phyloP scores from a whole-genome alignment of 306 rosid species.

The Vigna reflexopilosa region DNA sequence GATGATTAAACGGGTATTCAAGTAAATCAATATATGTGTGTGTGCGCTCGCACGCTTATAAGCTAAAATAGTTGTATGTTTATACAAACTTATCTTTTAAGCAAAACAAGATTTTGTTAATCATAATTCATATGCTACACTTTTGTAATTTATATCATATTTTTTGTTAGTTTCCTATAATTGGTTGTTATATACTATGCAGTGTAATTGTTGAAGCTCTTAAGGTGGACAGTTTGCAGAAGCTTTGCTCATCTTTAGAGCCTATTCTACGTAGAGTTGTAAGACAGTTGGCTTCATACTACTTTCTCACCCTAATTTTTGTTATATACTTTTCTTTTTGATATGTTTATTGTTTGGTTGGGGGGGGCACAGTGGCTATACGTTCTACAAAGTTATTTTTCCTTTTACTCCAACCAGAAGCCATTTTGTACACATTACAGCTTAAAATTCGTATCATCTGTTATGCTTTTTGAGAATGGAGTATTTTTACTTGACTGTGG shows the following conservation, averaged over 20 bases:
- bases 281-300: conserved; percentile 47
- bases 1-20: conserved; percentile 2
- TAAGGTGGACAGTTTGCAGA: conserved; percentile 85
- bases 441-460: conserved; percentile 5
- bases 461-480: conserved; percentile 21
- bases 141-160: neutral
- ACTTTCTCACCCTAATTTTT: conserved; percentile 1
- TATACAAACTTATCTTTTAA: conserved; percentile 17
- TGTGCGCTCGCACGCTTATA: too few relatives aligned
- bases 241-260: conserved; percentile 81
- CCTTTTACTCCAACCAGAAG: conserved; percentile 7
- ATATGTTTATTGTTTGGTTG: conserved; percentile 12
- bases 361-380: neutral
- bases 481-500: neutral
- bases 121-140: conserved; percentile 21
- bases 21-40: neutral
- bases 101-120: neutral
- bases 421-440: neutral
- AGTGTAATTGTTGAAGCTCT: conserved; percentile 87
- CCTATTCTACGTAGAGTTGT: conserved; percentile 88
- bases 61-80: too few relatives aligned
- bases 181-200: conserved; percentile 43
- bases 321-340: conserved; percentile 5
- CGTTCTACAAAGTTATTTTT: conserved; percentile 1
- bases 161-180: conserved; percentile 18